Evolutionary conservation across 2,329 filamentous ascomycete species (phyloP), one percentile per base, ranked within the genome.

Genomic region (Diaporthe caulivora): DNA sequence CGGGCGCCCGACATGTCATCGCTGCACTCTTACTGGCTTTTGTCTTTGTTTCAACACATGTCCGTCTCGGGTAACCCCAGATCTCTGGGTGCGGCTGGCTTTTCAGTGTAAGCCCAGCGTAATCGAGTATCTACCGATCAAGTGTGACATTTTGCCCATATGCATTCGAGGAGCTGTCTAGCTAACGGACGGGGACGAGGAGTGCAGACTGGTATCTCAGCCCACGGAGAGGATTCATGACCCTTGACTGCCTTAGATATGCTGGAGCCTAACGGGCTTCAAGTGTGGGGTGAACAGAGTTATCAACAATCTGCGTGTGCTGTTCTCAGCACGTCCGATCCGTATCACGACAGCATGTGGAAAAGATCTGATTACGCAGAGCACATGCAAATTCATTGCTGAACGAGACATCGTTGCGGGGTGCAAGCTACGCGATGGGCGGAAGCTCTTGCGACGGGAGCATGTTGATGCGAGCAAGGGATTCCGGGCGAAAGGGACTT

Each of bases 61-160:
- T 71, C 68, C 68, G 68, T 62, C 68, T 62, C 55, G 68, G 68
- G 55, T 71, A 53, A 71, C 68, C 55, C 29, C 44, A 71, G 21
- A 62, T 51, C 44, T 62, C 37, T 49, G 44, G 54, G 54, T 60
- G 68, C 54, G 55, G 68, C 55, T 71, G 68, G 21, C 29, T 17
- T 62, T 24, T 37, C 26, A 9, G 21, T 62, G 54, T 40, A 60
- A 60, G 57, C 24, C 60, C 55, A 49, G 18, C 47, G 17, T n/a
- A 62, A 49, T 18, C 55, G 18, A 53, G 5, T n/a, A 21, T 6
- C 53, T 62, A 47, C 68, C 44, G 37, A 62, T 42, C 55, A 49
- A 31, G 18, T 51, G 44, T 29, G 17, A 62, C 21, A n/a, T 18
- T 37, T 60, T 62, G 68, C 47, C 49, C 62, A 34, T 49, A 18